Percentiles rank a stretch among this genome's conserved stretches.
phyloP scores from a whole-genome alignment of 306 rosid species.

The Inga laurina region DNA sequence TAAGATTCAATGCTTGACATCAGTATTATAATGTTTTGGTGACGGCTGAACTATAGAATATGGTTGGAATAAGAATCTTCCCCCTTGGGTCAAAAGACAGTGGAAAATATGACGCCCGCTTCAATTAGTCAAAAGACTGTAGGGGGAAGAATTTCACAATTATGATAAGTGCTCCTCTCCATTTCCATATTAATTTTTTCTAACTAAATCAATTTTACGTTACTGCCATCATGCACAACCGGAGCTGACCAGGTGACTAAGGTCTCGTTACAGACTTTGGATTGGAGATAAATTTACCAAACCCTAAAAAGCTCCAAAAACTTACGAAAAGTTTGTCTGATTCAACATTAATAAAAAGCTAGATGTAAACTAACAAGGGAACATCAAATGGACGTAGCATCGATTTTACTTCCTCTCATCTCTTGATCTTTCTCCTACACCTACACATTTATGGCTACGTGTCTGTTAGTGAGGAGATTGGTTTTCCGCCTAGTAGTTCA shows the following conservation, averaged over 20 bases:
- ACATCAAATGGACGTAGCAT: neutral
- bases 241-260: neutral
- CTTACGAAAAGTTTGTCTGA: neutral
- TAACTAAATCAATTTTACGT: neutral
- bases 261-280: neutral
- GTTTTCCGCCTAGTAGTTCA: neutral
- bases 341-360: neutral
- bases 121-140: neutral
- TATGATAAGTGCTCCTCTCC: neutral
- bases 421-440: neutral
- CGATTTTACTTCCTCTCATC: conserved; percentile 1
- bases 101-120: neutral
- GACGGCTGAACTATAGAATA: neutral
- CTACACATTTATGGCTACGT: neutral
- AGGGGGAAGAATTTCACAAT: neutral
- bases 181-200: neutral
- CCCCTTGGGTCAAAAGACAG: neutral
- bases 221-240: neutral
- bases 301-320: neutral
- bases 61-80: neutral
- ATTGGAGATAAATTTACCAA: neutral
- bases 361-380: neutral
- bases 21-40: neutral
- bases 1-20: neutral
- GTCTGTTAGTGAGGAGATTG: neutral